Evolutionary conservation across 768 basidiomycete genomes (phyloP), one percentile per base, ranked within the genome.

Genomic region (Kwoniella dejecticola): DNA sequence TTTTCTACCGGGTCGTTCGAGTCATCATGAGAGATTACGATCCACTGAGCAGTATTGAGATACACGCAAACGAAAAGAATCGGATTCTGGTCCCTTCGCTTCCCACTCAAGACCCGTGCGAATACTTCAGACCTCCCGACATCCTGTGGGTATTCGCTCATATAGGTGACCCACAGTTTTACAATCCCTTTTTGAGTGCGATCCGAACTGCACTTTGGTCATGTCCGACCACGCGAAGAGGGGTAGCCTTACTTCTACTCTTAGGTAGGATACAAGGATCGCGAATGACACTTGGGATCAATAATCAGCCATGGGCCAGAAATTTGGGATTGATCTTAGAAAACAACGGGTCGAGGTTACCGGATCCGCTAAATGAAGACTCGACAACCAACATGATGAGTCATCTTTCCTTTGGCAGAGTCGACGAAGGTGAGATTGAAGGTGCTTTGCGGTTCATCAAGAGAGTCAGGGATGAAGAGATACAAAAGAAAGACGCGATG

Each of bases 321-420:
- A 50, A 50, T 31, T n/a, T 50, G n/a, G 48, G 48, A n/a, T 50
- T 50, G 48, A 17, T 11, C 30, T 33, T 50, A 30, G 48, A 50
- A n/a, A 30, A 31, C 6, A 50, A 50, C 21, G n/a, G 21, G 4
- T 50, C 21, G n/a, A 3, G 21, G 13, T 31, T 47, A 26, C 45
- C 11, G 5, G 11, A 44, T n/a, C 6, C 13, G 19, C 10, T 44
- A 5, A 44, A 44, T n/a, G 41, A 13, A n/a, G 19, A 44, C n/a
- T 7, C 41, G 6, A 44, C 46, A 26, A 8, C 26, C 12, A 48
- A 12, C 26, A 21, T 3, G 26, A 48, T 15, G 13, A 29, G 8
- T n/a, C 1, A 24, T 0, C 29, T 48, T 48, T 12, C 13, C 2
- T 48, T 48, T 24, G 26, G 26, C 13, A 24, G 21, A 26, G 46